These are phyloP conservation scores for Kuraishia molischiana DNA, from an alignment of 805 yeast species.

Conservation along the genomic window DNA sequence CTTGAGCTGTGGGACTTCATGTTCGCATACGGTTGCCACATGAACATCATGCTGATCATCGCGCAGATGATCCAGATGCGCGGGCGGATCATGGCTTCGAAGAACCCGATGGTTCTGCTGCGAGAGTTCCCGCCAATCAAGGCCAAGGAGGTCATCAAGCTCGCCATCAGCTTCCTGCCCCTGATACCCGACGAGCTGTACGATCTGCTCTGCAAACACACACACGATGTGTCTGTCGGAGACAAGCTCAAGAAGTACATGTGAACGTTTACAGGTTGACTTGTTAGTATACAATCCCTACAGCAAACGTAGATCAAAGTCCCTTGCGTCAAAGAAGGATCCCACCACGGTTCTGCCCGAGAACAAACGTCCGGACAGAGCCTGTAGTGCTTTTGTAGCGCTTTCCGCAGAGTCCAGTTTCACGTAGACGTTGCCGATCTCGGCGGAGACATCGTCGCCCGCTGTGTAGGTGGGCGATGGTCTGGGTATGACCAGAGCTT, in stretches of 20 bases:
- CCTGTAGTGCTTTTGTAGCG: constrained; percentile 44
- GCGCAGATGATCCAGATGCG: constrained; percentile 74
- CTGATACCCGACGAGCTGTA: constrained; percentile 61
- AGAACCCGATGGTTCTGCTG: constrained; percentile 66
- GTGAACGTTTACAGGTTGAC: not conserved
- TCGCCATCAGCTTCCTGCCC: constrained; percentile 73
- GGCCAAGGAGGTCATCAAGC: constrained; percentile 64
- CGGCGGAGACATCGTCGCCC: constrained; percentile 34
- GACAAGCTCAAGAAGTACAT: not conserved
- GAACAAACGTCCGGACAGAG: constrained; percentile 56
- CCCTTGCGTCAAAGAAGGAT: constrained; percentile 48
- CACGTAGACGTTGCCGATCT: constrained; percentile 65
- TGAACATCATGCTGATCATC: constrained; percentile 75
- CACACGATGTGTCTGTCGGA: constrained; percentile 35
- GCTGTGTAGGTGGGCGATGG: constrained; percentile 31
- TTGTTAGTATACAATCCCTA: no score
- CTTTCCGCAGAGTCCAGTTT: constrained; percentile 43
- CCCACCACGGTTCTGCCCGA: constrained; percentile 63
- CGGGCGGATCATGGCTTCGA: constrained; percentile 43
- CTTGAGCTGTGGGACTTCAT: constrained; percentile 81
- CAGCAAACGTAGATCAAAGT: constrained; percentile 34
- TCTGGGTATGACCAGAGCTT: constrained; percentile 49
- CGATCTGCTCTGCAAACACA: constrained; percentile 52
- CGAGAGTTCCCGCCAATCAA: constrained; percentile 65
- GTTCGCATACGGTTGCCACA: constrained; percentile 84